Evolutionary conservation across 176 grass and related monocot species (phyloP).

Genomic region (Juncus inflexus): DNA sequence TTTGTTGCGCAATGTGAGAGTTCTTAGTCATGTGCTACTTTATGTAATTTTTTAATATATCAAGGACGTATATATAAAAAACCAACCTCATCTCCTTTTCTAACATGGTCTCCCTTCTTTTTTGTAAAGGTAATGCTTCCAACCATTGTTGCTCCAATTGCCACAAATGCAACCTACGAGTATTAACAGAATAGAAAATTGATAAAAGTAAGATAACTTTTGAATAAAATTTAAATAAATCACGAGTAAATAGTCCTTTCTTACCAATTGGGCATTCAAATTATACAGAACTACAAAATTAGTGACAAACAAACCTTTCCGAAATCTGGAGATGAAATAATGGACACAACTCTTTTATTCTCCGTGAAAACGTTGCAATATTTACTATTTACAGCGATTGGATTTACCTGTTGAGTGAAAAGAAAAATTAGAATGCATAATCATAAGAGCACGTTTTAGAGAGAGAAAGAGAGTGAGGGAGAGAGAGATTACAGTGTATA

Average conservation of each 20-base stretch:
- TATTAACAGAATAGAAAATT: neutral
- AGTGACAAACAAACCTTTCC: slow-evolving; percentile 63
- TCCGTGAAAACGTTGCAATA: slow-evolving; percentile 98
- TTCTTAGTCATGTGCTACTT: neutral
- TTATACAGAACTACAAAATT: neutral
- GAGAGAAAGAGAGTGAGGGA: neutral
- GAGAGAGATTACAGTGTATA: slow-evolving; percentile 67
- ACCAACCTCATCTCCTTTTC: slow-evolving; percentile 92
- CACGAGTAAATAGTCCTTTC: neutral
- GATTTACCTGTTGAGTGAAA: slow-evolving; percentile 73
- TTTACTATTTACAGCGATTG: slow-evolving; percentile 97
- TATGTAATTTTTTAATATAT: slow-evolving; percentile 9
- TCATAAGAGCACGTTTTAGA: neutral
- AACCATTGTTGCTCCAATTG: slow-evolving; percentile 98
- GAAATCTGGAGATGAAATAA: slow-evolving; percentile 81
- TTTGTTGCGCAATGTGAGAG: neutral
- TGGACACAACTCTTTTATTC: slow-evolving; percentile 80
- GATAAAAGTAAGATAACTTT: neutral
- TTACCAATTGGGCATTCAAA: slow-evolving; percentile 2
- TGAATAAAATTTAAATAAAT: neutral
- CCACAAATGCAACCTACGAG: slow-evolving; percentile 84
- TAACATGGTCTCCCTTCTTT: slow-evolving; percentile 56
- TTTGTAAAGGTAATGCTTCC: slow-evolving; percentile 83
- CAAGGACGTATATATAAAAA: slow-evolving; percentile 10
- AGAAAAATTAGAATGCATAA: neutral